Evolutionary conservation across 345 rosid genomes (phyloP).

Genomic region (Clarkia xantiana): DNA sequence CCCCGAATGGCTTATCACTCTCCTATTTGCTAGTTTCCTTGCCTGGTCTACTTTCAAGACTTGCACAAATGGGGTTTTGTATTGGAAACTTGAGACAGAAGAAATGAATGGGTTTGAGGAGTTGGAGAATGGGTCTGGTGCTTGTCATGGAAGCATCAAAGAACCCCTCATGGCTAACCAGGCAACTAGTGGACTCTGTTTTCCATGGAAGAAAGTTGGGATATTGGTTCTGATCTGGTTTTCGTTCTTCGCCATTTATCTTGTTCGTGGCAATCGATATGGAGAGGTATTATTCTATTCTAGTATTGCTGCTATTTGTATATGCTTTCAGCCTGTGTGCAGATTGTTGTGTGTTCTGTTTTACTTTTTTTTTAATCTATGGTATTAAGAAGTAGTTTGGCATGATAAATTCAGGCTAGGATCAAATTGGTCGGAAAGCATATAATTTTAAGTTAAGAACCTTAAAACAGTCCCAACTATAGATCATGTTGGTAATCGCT

Average conservation of each 20-base stretch:
- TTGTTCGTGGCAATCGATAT: slow-evolving; percentile 53
- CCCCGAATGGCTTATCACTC: slow-evolving; percentile 80
- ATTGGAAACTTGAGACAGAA: slow-evolving; percentile 59
- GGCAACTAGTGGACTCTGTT: slow-evolving; percentile 10
- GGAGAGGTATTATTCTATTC: slow-evolving; percentile 32
- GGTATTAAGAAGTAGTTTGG: no score
- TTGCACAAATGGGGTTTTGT: slow-evolving; percentile 39
- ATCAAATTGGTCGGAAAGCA: no score
- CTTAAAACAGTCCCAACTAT: no score
- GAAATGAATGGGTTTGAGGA: slow-evolving; percentile 15
- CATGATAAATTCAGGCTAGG: no score
- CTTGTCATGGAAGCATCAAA: slow-evolving; percentile 7
- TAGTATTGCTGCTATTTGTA: neutral
- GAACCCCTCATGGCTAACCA: slow-evolving; percentile 30
- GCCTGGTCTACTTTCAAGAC: slow-evolving; percentile 75
- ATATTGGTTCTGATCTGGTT: slow-evolving; percentile 54
- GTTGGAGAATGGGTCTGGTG: slow-evolving; percentile 21
- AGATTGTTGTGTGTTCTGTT: no score
- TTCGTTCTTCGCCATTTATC: slow-evolving; percentile 49
- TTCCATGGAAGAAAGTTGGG: slow-evolving; percentile 66
- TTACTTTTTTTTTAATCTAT: no score
- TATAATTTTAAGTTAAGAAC: no score
- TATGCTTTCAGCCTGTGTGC: no score
- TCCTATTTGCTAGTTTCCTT: slow-evolving; percentile 51
- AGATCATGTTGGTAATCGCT: no score